phyloP scores from a whole-genome alignment of 805 yeast genomes.

The Cyberlindnera xishuangbannaensis region DNA sequence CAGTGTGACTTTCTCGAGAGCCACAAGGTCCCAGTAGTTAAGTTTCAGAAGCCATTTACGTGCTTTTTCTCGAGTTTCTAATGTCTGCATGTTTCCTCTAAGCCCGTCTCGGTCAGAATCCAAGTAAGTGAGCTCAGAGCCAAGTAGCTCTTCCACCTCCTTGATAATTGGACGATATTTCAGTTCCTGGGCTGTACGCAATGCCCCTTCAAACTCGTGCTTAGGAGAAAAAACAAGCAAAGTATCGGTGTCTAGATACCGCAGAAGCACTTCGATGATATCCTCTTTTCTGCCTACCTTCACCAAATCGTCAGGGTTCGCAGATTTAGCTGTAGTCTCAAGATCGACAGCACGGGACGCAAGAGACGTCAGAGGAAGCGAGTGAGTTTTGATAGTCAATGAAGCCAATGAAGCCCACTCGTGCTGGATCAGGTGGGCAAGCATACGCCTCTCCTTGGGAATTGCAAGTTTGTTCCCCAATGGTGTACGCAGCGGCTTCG shows the following conservation, averaged over 20 bases:
- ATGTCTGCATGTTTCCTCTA: slow-evolving; percentile 70
- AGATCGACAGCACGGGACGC: slow-evolving; percentile 85
- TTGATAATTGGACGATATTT: slow-evolving; percentile 68
- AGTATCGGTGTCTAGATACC: slow-evolving; percentile 93
- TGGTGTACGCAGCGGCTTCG: slow-evolving; percentile 79
- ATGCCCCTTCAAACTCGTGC: slow-evolving; percentile 74
- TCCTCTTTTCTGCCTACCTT: slow-evolving; percentile 56
- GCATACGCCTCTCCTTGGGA: slow-evolving; percentile 49
- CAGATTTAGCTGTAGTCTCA: slow-evolving; percentile 31
- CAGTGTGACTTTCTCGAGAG: slow-evolving; percentile 84
- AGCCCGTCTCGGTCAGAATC: slow-evolving; percentile 83
- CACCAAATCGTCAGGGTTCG: slow-evolving; percentile 43
- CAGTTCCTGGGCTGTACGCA: slow-evolving; percentile 76
- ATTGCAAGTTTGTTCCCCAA: slow-evolving; percentile 64
- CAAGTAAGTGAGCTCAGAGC: slow-evolving; percentile 42
- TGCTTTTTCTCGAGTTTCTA: slow-evolving; percentile 55
- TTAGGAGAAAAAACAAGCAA: slow-evolving; percentile 78
- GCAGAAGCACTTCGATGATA: slow-evolving; percentile 55
- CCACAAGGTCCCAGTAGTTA: slow-evolving; percentile 73
- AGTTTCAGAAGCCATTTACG: slow-evolving; percentile 56
- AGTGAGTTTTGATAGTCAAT: slow-evolving; percentile 64
- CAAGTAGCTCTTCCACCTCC: slow-evolving; percentile 57
- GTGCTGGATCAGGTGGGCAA: slow-evolving; percentile 73
- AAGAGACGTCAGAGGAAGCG: slow-evolving; percentile 83
- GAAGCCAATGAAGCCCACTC: slow-evolving; percentile 82